Evolutionary conservation across 2,329 filamentous ascomycete species (phyloP).

Genomic region (Apiospora koreana): DNA sequence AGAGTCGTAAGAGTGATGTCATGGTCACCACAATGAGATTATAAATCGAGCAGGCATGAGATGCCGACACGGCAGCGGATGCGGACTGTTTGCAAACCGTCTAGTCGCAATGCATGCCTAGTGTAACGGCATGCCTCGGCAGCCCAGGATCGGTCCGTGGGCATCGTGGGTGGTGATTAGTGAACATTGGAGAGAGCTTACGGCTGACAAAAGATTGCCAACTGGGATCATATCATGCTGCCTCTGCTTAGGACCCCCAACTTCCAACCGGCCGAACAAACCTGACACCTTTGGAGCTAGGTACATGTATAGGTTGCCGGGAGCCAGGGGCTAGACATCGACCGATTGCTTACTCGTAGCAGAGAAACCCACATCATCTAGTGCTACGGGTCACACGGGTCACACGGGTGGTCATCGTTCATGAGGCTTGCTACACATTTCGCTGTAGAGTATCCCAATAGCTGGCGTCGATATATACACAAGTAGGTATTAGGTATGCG

Average conservation of each 20-base stretch:
- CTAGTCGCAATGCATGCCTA: neutral
- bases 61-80: neutral
- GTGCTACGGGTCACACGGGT: neutral
- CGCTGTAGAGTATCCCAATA: neutral
- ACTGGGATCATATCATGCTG: neutral
- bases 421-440: neutral
- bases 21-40: slow-evolving; percentile 12
- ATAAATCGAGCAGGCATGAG: slow-evolving; percentile 12
- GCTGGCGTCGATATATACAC: neutral
- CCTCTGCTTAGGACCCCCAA: neutral
- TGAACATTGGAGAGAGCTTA: neutral
- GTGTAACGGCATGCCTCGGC: neutral
- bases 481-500: neutral
- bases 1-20: neutral
- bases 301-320: neutral
- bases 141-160: neutral
- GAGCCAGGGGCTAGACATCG: neutral
- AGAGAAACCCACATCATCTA: neutral
- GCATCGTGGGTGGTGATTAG: neutral
- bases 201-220: neutral
- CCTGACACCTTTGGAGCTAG: neutral
- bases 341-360: too few species aligned
- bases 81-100: neutral
- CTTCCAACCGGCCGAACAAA: neutral
- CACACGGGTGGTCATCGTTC: neutral